Conservation (phyloP, 2,329 filamentous ascomycete species). For the Albifimbria verrucaria region DNA sequence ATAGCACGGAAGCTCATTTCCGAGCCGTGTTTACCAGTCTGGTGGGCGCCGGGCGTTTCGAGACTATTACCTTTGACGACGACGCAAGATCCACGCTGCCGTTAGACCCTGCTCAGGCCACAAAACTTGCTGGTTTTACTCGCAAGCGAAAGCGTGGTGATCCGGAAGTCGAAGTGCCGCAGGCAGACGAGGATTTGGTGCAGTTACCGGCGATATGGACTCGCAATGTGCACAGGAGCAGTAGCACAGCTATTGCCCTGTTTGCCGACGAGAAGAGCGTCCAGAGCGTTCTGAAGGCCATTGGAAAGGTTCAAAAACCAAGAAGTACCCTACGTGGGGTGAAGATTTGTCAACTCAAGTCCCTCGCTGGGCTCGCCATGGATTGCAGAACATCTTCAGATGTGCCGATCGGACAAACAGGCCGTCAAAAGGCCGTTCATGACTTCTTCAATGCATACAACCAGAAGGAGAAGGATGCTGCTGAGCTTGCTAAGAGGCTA, state of each 20-base stretch:
- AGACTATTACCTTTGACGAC: conserved; percentile 72
- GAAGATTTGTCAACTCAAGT: conserved; percentile 54
- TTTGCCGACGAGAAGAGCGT: conserved; percentile 82
- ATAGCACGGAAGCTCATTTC: conserved; percentile 75
- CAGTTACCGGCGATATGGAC: conserved; percentile 72
- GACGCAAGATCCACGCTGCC: conserved; percentile 41
- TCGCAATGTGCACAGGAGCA: conserved; percentile 65
- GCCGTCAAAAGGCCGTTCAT: conserved; percentile 73
- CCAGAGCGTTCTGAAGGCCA: conserved; percentile 72
- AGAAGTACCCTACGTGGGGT: conserved; percentile 66
- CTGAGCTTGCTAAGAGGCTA: conserved; percentile 58
- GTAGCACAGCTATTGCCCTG: conserved; percentile 74
- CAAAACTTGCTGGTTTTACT: conserved; percentile 30
- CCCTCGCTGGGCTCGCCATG: conserved; percentile 55
- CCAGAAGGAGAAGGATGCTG: conserved; percentile 63
- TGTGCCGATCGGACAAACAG: conserved; percentile 66
- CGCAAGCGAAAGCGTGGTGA: conserved; percentile 41
- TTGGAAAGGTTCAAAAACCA: conserved; percentile 59
- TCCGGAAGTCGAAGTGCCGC: conserved; percentile 53
- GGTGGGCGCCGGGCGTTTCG: conserved; percentile 74
- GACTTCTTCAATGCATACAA: conserved; percentile 83
- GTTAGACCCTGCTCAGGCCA: conserved; percentile 48
- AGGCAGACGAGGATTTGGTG: conserved; percentile 54
- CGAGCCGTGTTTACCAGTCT: conserved; percentile 71
- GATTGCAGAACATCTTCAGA: conserved; percentile 64